Conservation (phyloP, 1,284 basidiomycete genomes). For the Bjerkandera adusta region DNA sequence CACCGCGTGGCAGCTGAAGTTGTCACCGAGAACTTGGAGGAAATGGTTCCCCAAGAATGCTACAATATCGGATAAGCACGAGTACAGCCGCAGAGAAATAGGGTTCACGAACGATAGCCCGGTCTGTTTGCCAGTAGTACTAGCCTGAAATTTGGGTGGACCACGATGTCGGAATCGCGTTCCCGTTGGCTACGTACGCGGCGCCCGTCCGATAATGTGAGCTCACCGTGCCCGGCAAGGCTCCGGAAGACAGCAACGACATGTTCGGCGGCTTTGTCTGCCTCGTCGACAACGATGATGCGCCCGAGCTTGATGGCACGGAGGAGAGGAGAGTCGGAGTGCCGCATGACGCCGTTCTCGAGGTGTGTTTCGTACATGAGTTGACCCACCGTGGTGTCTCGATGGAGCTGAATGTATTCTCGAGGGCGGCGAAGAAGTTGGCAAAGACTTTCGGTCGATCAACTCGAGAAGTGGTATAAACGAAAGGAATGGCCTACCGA, state of each 20-base stretch:
- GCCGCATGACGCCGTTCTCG: constrained; percentile 52
- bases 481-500: constrained; percentile 35
- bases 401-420: constrained; percentile 67
- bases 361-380: constrained; percentile 66
- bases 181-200: constrained; percentile 47
- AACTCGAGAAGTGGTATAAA: not conserved
- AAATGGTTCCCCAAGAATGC: constrained; percentile 73
- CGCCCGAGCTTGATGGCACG: constrained; percentile 59
- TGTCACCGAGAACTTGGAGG: constrained; percentile 66
- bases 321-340: constrained; percentile 62
- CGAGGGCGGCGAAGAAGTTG: constrained; percentile 59
- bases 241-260: constrained; percentile 69
- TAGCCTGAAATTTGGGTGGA: constrained; percentile 61
- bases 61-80: constrained; percentile 21
- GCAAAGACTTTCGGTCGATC: not conserved
- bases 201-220: constrained; percentile 60
- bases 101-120: constrained; percentile 61
- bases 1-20: constrained; percentile 63
- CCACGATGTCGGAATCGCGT: constrained; percentile 51
- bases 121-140: constrained; percentile 65
- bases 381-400: constrained; percentile 67
- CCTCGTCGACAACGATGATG: constrained; percentile 64
- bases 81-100: not conserved
- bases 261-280: constrained; percentile 69
- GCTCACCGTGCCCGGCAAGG: constrained; percentile 59